Evolutionary conservation across 495 filamentous ascomycete species (phyloP), one percentile per base, ranked within the genome.

Genomic region (Immersiella caudata): DNA sequence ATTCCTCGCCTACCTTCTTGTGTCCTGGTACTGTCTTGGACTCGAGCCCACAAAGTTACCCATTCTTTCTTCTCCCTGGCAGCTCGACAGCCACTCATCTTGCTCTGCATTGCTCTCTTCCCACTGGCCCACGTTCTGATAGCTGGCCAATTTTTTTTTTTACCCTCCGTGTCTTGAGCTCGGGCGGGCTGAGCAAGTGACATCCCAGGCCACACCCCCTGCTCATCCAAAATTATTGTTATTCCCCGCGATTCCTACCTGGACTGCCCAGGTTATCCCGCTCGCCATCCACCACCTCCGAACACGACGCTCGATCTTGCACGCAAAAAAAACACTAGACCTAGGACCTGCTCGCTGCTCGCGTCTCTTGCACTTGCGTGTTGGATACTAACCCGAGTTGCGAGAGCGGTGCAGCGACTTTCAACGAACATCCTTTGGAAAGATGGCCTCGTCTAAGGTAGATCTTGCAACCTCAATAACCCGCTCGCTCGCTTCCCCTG

Each of bases 381-480:
- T 59, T 69, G 67, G 70, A 69, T 68, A 75, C 29, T 54, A 25
- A 68, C 18, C 14, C 62, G 52, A 54, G 29, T 60, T 70, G 68
- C 64, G 20, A 67, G 67, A 72, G 60, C 62, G 60, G 66, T 71
- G 56, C 52, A 60, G 67, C 66, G 62, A 65, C 67, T 64, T 59
- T 25, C 60, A 62, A 61, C 65, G 60, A 63, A 22, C 57, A 55
- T 67, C 55, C 74, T 76, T 70, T 74, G 70, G 75, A 80, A 80
- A 46, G 6, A 83, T 84, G 82, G 82, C 82, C 70, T 84, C 81
- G 70, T 84, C 79, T 76, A 83, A 83, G 81, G 82, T 84, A 81
- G 68, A 71, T 75, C 56, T 64, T 67, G 61, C 68, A 71, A 60
- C 62, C 63, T 74, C 69, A 67, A 73, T n/a, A 66, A 71, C 67